Evolutionary conservation across 1,284 basidiomycete genomes (phyloP).

Genomic region (Malassezia arunalokei): DNA sequence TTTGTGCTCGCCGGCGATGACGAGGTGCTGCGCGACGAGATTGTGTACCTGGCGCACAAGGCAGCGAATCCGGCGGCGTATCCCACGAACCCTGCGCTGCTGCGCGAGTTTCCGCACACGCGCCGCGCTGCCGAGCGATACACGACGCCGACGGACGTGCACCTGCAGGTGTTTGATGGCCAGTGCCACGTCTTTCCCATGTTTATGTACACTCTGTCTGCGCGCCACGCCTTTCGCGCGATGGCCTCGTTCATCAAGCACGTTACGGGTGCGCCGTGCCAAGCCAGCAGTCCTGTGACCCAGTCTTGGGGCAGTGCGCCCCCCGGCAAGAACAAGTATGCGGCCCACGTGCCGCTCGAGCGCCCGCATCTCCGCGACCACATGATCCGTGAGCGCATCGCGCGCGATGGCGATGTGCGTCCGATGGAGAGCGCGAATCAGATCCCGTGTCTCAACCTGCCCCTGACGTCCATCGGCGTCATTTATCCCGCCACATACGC

Average conservation of each 20-base stretch:
- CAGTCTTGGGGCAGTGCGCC: constrained; percentile 9
- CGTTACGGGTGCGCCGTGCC: constrained; percentile 37
- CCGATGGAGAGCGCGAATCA: constrained; percentile 62
- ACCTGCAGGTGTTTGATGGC: constrained; percentile 58
- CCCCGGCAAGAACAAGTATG: constrained; percentile 28
- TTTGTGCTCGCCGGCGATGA: constrained; percentile 70
- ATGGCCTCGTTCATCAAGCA: constrained; percentile 46
- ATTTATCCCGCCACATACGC: constrained; percentile 45
- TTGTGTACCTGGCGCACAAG: constrained; percentile 72
- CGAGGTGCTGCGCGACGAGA: constrained; percentile 79
- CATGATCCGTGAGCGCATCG: constrained; percentile 79
- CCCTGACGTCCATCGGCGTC: constrained; percentile 52
- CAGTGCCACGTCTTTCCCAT: constrained; percentile 50
- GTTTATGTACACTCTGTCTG: constrained; percentile 48
- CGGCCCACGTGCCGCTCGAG: constrained; percentile 37
- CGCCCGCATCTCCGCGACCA: constrained; percentile 39
- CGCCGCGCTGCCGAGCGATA: constrained; percentile 36
- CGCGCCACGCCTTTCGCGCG: constrained; percentile 47
- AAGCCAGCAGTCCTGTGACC: background rate
- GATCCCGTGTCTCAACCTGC: constrained; percentile 58
- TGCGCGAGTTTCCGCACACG: constrained; percentile 48
- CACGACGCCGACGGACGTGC: constrained; percentile 66
- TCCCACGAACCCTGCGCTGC: constrained; percentile 56
- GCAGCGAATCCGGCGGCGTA: constrained; percentile 71
- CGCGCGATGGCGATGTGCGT: constrained; percentile 62